A percentile compares a stretch with the other conserved stretches of the same genome.
phyloP scores from a whole-genome alignment of 2,329 filamentous ascomycete genomes.

The Pseudogymnoascus sp. region DNA sequence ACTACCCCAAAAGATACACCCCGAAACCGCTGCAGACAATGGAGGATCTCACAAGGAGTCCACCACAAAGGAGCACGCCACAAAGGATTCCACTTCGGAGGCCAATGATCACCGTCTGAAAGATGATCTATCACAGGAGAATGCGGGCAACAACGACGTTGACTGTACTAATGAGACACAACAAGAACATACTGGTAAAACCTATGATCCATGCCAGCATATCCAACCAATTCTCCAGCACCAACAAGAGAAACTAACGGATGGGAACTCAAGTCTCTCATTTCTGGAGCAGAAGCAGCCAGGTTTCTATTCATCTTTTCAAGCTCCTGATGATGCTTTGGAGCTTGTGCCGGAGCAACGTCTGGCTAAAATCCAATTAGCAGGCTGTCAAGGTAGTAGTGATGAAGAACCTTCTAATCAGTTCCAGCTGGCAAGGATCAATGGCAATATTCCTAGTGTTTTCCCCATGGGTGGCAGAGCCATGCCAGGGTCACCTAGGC shows the following conservation, averaged over 20 bases:
- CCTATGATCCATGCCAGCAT: neutral
- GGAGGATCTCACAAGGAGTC: neutral
- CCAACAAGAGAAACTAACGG: neutral
- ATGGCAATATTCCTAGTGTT: neutral
- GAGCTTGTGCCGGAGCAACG: neutral
- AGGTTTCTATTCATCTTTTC: neutral
- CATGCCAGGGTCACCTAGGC: neutral
- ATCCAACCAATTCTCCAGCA: neutral
- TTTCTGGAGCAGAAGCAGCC: neutral
- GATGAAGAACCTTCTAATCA: neutral
- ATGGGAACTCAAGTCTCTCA: neutral
- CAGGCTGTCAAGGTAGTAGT: neutral
- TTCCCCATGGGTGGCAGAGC: neutral
- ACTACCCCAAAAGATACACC: conserved; percentile 19
- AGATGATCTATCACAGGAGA: neutral
- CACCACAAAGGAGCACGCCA: neutral
- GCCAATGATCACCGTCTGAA: neutral
- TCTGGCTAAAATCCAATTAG: neutral
- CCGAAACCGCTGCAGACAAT: neutral
- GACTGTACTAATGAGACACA: neutral
- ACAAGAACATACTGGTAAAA: neutral
- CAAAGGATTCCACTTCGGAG: neutral
- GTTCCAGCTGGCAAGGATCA: neutral
- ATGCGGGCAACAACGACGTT: neutral
- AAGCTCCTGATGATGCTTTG: neutral